Evolutionary conservation across 176 grass and related monocot genomes (phyloP).

Genomic region (Oryza coarctata): DNA sequence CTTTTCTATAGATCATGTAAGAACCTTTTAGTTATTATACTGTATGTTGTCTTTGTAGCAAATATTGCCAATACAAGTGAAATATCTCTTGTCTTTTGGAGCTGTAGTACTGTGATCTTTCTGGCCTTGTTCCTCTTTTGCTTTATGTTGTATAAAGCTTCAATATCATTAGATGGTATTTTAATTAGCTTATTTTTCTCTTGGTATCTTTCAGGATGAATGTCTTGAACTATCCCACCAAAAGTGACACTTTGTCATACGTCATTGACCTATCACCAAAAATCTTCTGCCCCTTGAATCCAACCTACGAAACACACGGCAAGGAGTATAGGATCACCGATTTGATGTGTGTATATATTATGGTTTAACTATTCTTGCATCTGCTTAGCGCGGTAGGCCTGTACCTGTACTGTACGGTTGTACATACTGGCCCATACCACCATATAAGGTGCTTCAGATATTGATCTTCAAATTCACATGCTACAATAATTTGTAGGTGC

Average conservation of each 20-base stretch:
- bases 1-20: slow-evolving; percentile 7
- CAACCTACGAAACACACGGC: neutral
- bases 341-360: neutral
- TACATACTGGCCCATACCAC: neutral
- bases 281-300: neutral
- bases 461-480: neutral
- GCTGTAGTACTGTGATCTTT: neutral
- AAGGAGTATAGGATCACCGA: neutral
- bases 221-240: neutral
- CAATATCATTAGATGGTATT: neutral
- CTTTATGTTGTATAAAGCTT: neutral
- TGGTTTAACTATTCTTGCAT: neutral
- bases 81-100: neutral
- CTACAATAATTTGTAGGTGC: neutral
- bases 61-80: neutral
- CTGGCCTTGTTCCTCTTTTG: neutral
- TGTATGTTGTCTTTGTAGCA: neutral
- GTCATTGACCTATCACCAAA: no score
- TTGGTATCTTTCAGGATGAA: neutral
- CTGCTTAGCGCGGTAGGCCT: neutral
- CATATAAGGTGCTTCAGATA: neutral
- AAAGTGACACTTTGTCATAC: no score
- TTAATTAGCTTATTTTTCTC: neutral
- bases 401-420: neutral
- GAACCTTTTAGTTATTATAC: neutral